Percentiles rank a stretch among this genome's conserved stretches.
Conservation (phyloP, 805 yeast genomes). For the Candida quercuum region DNA sequence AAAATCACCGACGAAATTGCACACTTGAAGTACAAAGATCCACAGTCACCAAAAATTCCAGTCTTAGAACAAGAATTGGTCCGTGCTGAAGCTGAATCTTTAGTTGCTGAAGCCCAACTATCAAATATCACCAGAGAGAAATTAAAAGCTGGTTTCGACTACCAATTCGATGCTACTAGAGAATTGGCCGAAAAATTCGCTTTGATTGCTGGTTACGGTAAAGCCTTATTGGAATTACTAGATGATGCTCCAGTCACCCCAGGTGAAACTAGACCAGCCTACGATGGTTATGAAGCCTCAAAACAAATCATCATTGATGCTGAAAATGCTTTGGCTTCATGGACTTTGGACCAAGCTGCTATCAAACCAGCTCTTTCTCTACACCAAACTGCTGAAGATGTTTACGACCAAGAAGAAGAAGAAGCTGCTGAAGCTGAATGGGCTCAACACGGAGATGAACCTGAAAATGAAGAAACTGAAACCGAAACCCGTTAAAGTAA, state of each 20-base stretch:
- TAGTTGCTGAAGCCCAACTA: conserved; percentile 98
- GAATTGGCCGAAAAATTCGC: conserved; percentile 96
- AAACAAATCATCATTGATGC: conserved; percentile 97
- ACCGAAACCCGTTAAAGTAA: not conserved
- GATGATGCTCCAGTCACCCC: conserved; percentile 98
- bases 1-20: conserved; percentile 98
- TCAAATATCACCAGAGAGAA: conserved; percentile 97
- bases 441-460: conserved; percentile 20
- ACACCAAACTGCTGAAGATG: conserved; percentile 68
- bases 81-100: conserved; percentile 97
- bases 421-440: conserved; percentile 35
- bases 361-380: conserved; percentile 90
- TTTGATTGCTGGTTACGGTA: conserved; percentile 97
- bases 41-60: conserved; percentile 91
- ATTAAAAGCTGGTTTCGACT: conserved; percentile 94
- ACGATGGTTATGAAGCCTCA: conserved; percentile 97
- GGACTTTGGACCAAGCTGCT: conserved; percentile 95
- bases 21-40: conserved; percentile 96
- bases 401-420: conserved; percentile 39
- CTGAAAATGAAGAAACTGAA: not conserved
- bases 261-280: conserved; percentile 97
- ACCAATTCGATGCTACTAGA: conserved; percentile 92
- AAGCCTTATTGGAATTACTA: conserved; percentile 89
- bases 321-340: conserved; percentile 88
- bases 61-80: conserved; percentile 97